Percentiles rank a stretch among this genome's conserved stretches.
Conservation (phyloP, 108 stramenopile genomes). For the Cyclostephanos tholiformis region DNA sequence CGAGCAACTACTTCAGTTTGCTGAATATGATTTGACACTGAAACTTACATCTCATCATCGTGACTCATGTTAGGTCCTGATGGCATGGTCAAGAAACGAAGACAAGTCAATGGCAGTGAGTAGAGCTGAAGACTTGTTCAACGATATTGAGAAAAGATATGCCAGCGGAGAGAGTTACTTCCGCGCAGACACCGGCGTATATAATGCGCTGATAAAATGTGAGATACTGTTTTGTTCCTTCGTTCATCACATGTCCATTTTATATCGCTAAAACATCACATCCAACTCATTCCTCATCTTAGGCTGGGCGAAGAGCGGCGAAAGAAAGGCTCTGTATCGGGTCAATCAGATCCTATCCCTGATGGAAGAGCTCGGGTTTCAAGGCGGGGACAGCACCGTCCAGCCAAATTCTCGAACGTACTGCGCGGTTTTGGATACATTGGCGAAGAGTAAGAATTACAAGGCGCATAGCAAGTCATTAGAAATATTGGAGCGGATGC, state of each 20-base stretch:
- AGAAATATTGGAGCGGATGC: slow-evolving; percentile 42
- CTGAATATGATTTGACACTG: not conserved
- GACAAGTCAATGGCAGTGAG: slow-evolving; percentile 34
- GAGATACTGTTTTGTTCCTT: not conserved
- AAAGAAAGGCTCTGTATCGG: slow-evolving; percentile 36
- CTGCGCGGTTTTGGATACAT: slow-evolving; percentile 32
- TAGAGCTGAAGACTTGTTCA: slow-evolving; percentile 39
- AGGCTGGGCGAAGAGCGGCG: slow-evolving; percentile 45
- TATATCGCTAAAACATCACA: not conserved
- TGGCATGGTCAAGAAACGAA: slow-evolving; percentile 31
- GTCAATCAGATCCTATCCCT: slow-evolving; percentile 29
- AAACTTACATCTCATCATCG: not conserved
- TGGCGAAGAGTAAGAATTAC: slow-evolving; percentile 37
- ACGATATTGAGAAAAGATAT: slow-evolving; percentile 36
- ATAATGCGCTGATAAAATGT: slow-evolving; percentile 47
- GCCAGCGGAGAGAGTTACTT: slow-evolving; percentile 37
- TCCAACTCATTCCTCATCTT: not conserved
- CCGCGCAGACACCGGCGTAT: slow-evolving; percentile 29
- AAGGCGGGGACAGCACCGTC: slow-evolving; percentile 43
- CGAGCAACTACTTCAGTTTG: not conserved
- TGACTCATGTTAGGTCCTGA: slow-evolving; percentile 22
- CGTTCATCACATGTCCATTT: not conserved
- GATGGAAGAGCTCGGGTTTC: slow-evolving; percentile 42
- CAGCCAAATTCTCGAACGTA: slow-evolving; percentile 45
- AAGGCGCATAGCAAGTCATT: slow-evolving; percentile 41